phyloP scores from a whole-genome alignment of 768 basidiomycete genomes.

The Phylloporus scabripes region DNA sequence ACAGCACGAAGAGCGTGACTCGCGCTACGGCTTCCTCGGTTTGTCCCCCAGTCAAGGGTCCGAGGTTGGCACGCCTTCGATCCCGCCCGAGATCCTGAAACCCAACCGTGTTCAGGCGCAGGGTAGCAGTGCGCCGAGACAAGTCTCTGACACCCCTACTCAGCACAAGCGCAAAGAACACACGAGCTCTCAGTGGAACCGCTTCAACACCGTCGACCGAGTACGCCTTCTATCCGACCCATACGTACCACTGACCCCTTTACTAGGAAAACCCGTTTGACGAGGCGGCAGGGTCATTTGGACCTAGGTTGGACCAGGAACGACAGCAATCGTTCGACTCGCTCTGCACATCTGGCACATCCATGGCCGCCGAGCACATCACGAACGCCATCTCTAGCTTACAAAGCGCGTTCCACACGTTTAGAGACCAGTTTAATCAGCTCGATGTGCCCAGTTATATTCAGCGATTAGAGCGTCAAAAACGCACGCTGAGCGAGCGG shows the following conservation, averaged over 20 bases:
- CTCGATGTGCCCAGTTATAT: conserved; percentile 27
- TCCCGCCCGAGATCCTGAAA: conserved; percentile 19
- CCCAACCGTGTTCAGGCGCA: neutral
- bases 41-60: conserved; percentile 14
- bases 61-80: conserved; percentile 14
- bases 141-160: conserved; percentile 19
- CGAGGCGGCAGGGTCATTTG: neutral
- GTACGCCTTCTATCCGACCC: conserved; percentile 1
- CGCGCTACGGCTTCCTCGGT: conserved; percentile 19
- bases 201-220: neutral
- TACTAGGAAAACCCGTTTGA: conserved; percentile 16
- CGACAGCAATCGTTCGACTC: neutral
- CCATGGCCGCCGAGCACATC: conserved; percentile 24
- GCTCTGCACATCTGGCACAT: neutral
- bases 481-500: conserved; percentile 25
- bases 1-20: neutral
- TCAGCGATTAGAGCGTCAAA: conserved; percentile 35
- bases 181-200: neutral
- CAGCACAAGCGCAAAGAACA: conserved; percentile 24
- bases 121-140: neutral
- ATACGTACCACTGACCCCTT: neutral
- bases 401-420: neutral
- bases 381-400: conserved; percentile 4
- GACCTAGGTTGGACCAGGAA: too few species aligned
- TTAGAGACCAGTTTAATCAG: conserved; percentile 11